Conservation (phyloP, 768 basidiomycete species). For the Galerina marginata region DNA sequence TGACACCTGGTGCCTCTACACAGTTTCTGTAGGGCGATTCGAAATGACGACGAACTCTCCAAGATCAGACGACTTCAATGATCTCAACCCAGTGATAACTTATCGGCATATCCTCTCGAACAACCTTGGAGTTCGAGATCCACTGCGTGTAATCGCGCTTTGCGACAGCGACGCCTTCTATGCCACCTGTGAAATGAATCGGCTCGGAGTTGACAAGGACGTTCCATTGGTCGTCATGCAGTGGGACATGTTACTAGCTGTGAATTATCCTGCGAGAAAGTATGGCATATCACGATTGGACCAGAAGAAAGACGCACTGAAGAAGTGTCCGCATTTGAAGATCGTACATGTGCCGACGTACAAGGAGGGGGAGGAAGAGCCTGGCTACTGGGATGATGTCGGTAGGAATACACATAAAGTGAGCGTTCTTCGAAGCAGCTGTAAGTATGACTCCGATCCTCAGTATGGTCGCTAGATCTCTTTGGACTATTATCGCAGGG, state of each 20-base stretch:
- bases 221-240: conserved; percentile 84
- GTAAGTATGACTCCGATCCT: neutral
- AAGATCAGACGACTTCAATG: conserved; percentile 48
- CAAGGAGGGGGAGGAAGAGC: conserved; percentile 83
- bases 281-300: conserved; percentile 93
- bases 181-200: conserved; percentile 84
- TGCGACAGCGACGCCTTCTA: conserved; percentile 92
- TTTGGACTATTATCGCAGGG: conserved; percentile 89
- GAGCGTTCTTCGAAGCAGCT: neutral
- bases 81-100: conserved; percentile 72
- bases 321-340: conserved; percentile 82
- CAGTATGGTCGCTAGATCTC: conserved; percentile 63
- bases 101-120: conserved; percentile 79
- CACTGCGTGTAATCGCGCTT: conserved; percentile 84
- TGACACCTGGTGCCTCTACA: no score
- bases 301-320: conserved; percentile 79
- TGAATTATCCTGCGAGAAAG: conserved; percentile 93
- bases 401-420: conserved; percentile 94
- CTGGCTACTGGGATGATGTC: conserved; percentile 91
- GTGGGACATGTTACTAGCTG: conserved; percentile 90
- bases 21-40: no score
- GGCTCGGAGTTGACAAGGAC: conserved; percentile 65
- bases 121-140: conserved; percentile 73
- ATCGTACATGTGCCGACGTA: conserved; percentile 96
- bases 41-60: no score